Percentiles rank a stretch among this genome's conserved stretches.
phyloP scores from a whole-genome alignment of 164 flowering plant genomes.

The Stephania cephalantha region DNA sequence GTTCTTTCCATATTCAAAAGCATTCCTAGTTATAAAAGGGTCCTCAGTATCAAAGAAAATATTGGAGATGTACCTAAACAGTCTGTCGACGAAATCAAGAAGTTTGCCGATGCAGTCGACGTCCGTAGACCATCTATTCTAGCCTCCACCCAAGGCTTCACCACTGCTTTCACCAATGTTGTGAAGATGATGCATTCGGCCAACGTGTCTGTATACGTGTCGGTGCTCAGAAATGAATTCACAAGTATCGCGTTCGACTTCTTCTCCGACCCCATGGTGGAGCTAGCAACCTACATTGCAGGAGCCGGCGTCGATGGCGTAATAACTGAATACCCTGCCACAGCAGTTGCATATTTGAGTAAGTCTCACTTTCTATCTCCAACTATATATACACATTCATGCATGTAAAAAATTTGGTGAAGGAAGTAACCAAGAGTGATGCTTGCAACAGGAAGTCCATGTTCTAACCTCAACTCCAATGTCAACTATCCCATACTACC shows the following conservation, averaged over 20 bases:
- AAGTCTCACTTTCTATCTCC: slow-evolving; percentile 27
- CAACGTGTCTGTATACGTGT: slow-evolving; percentile 60
- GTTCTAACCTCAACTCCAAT: slow-evolving; percentile 26
- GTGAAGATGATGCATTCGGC: slow-evolving; percentile 48
- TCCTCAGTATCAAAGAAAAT: slow-evolving; percentile 32
- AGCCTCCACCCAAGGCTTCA: slow-evolving; percentile 16
- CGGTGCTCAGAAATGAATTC: slow-evolving; percentile 55
- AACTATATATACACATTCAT: background rate
- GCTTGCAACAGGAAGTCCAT: slow-evolving; percentile 50
- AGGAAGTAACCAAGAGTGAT: background rate
- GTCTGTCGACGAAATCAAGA: slow-evolving; percentile 57
- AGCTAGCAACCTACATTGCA: slow-evolving; percentile 38
- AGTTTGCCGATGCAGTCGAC: slow-evolving; percentile 59
- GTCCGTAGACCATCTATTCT: slow-evolving; percentile 41
- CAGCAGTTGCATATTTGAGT: slow-evolving; percentile 73
- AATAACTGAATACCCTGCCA: slow-evolving; percentile 70
- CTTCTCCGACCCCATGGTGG: slow-evolving; percentile 65
- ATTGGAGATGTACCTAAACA: slow-evolving; percentile 41
- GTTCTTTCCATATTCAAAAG: slow-evolving; percentile 52
- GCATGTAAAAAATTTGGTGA: background rate
- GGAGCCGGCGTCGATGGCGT: slow-evolving; percentile 53
- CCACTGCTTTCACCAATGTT: slow-evolving; percentile 32
- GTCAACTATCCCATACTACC: slow-evolving; percentile 26
- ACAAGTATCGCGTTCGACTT: slow-evolving; percentile 47
- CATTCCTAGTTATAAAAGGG: slow-evolving; percentile 41